Evolutionary conservation across 139 green algal genomes (phyloP).

Genomic region (Pseudopediastrum boryanum): DNA sequence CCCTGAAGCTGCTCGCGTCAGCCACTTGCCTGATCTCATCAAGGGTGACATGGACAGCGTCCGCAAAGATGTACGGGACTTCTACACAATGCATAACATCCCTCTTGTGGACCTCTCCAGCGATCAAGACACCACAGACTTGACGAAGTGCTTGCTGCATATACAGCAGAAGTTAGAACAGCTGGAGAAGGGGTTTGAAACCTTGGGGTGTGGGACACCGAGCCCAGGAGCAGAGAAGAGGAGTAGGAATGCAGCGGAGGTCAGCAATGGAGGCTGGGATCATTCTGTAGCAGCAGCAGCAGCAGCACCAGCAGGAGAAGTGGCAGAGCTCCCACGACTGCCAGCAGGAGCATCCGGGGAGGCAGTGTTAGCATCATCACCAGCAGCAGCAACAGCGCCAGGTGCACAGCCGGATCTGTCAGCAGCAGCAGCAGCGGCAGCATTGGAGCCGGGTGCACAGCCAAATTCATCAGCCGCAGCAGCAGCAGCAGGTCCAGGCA

Average conservation of each 20-base stretch:
- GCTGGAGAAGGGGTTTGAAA: too few relatives aligned
- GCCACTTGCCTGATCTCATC: slow-evolving; percentile 26
- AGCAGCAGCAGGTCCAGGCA: slow-evolving; percentile 13
- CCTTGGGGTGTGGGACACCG: not conserved
- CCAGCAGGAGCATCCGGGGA: not conserved
- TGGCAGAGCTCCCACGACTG: not conserved
- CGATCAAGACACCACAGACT: slow-evolving; percentile 92
- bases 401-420: not conserved
- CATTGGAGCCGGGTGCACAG: not conserved
- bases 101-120: slow-evolving; percentile 69
- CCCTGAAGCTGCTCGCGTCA: slow-evolving; percentile 10
- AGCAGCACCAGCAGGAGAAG: not conserved
- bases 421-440: not conserved
- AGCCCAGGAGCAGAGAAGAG: not conserved
- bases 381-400: slow-evolving; percentile 13
- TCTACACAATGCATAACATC: slow-evolving; percentile 52
- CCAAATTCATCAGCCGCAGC: not conserved
- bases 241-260: not conserved
- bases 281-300: not conserved
- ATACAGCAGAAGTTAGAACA: not conserved
- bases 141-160: slow-evolving; percentile 78
- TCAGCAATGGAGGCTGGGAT: not conserved
- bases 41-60: slow-evolving; percentile 91
- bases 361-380: not conserved
- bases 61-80: slow-evolving; percentile 33